Evolutionary conservation across 306 rosid species (phyloP), one percentile per base, ranked within the genome.

Genomic region (Cajanus cajan): DNA sequence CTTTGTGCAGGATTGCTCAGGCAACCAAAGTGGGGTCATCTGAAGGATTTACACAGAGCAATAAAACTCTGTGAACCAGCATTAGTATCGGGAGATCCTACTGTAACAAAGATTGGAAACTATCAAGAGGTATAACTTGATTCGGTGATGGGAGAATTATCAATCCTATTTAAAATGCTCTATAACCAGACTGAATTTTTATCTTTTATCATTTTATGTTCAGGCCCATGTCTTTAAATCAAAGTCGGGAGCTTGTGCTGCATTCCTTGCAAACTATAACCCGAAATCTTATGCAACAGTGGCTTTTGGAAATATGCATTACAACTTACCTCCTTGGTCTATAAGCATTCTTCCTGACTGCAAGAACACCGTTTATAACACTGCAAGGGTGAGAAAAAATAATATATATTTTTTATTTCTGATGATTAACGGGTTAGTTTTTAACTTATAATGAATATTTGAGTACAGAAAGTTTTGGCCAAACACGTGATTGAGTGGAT

Each of bases 21-120:
- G 83, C 96, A 93, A 83, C 99, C 99, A 3, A 96, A 96, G 79
- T 96, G 99, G 99, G 97, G 99, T 25, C 99, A 96, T 88, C 74
- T 96, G 83, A 96, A 91, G 87, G 99, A 96, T 91, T 82, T 96
- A 66, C 97, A 96, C 77, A 87, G 96, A 86, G 99, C 99, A 69
- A 84, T 96, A 85, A 96, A 96, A 84, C 86, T 96, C 57, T 90
- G 92, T 7, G 99, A 93, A 83, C 99, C 97, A 47, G 99, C 99
- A 80, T 87, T 96, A 48, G 91, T 91, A 33, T 93, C 96, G 6
- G 94, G 86, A 51, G 92, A 90, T 81, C 97, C 94, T 39, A 79
- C 76, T 0, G 87, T 96, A 31, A 87, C 90, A 67, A 84, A 85
- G 63, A 89, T 93, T 16, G 98, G 99, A 80, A 90, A 68, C 74